Base-by-base conservation (phyloP, 345 rosid species). In the Melastoma malabathricum region DNA sequence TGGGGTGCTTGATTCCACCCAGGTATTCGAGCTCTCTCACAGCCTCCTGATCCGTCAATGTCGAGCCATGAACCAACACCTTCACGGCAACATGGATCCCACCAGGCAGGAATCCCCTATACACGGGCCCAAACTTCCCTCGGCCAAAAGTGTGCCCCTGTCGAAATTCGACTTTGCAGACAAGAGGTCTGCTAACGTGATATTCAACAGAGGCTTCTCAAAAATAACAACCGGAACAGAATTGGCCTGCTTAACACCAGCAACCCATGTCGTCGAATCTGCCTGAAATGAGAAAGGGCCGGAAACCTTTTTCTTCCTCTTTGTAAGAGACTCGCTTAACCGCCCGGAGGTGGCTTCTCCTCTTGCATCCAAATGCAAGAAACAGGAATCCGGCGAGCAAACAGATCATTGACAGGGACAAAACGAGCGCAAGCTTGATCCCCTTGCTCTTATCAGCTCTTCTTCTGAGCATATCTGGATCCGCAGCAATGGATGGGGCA, bases 401-500 rank as follows among this genome's bases (percentile, higher is more conserved):
- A 70, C 68, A 77, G 73, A 78, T 65, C 61, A 83, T 55, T 5
- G 85, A 83, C 53, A 86, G 53, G 9, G 96, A 73, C 64, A 89
- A 70, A 45, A 69, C 83, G 47, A 86, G 61, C 44, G 94, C 94
- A 58, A 89, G 75, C 63, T 69, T 76, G 14, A 74, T 69, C 44
- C 71, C 84, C 59, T 52, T 68, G 61, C 75, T 76, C 46, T 55
- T 71, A 18, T 69, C 38, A 16, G 65, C 20, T 68, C 65, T 78
- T 62, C 64, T 70, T 68, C 47, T 75, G 57, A 89, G 76, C 52
- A 79, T 71, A 1, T 18, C 55, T 0, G 90, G 89, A 46, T 89
- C 75, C 38, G 89, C 94, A 53, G 96, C 94, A n/a, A 89, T 80
- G 9, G 96, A 89, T 80, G 9, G 96, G 98, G 55, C 98, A 89